Percentiles rank a stretch among this genome's conserved stretches.
Evolutionary conservation across 257 asterid genomes (phyloP).

Genomic region (Ilex asprella): DNA sequence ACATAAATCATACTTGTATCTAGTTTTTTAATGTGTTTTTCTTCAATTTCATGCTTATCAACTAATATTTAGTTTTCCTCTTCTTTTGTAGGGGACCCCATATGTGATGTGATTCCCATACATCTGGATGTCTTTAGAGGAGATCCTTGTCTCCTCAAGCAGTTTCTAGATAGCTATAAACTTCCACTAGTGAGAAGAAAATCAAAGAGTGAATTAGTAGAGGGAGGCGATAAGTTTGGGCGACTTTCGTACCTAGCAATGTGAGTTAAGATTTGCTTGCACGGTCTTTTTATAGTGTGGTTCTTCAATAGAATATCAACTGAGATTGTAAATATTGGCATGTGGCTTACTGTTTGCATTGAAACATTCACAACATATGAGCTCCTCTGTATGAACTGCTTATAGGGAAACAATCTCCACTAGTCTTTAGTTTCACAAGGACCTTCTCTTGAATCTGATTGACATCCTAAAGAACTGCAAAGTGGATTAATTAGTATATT

Average conservation of each 20-base stretch:
- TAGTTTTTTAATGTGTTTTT: no score
- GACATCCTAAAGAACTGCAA: no score
- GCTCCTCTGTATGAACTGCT: no score
- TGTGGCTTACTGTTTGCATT: no score
- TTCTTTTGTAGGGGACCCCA: constrained; percentile 62
- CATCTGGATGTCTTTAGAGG: constrained; percentile 83
- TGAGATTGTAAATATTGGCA: neutral
- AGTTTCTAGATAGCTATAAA: constrained; percentile 63
- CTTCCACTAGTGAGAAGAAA: constrained; percentile 53
- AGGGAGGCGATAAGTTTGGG: constrained; percentile 26
- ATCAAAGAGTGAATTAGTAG: constrained; percentile 18
- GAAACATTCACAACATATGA: no score
- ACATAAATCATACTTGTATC: no score
- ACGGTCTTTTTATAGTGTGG: constrained; percentile 8
- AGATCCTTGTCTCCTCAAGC: constrained; percentile 57
- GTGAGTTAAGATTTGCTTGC: constrained; percentile 40
- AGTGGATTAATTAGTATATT: no score
- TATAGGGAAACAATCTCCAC: no score
- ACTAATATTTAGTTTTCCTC: constrained; percentile 6
- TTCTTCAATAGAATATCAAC: neutral
- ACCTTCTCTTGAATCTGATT: no score
- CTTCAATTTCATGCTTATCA: no score
- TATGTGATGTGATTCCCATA: constrained; percentile 77
- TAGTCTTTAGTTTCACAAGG: no score
- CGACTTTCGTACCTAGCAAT: constrained; percentile 71